Base-by-base conservation (phyloP, 208 protist species). In the Acanthamoeba royreba region DNA sequence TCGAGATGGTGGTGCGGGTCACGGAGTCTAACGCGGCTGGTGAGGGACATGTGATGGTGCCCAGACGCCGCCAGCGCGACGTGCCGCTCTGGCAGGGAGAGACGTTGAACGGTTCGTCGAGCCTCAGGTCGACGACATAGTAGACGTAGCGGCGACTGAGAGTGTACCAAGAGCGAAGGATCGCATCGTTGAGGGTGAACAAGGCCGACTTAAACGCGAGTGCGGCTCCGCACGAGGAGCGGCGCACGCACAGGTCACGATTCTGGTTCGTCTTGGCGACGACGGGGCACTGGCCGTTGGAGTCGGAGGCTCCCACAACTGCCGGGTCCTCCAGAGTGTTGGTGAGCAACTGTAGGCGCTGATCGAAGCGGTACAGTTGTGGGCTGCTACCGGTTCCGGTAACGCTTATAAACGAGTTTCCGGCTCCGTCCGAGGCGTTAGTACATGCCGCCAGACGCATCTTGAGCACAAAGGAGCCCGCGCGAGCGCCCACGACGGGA, bases 241-340 rank as follows among this genome's bases (percentile, higher is more conserved):
- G 55, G 42, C 17, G 38, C 28, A 77, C 55, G 74, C 90, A 93
- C 66, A 17, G 31, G 46, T 85, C 31, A 38, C 43, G 31, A 52
- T 93, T 93, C 46, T 72, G 52, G 74, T 72, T 86, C 15, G 61
- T 93, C 69, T 69, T 83, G 72, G 52, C 28, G 33, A 69, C 74
- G 43, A 38, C n/a, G 38, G 90, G 66, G 47, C 90, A 93, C 42
- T 79, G 25, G 45, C 55, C 55, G 55, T 63, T 63, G 55, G 45
- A 46, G 90, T n/a, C 42, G 90, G 17, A 61, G 49, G 46, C 15
- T 28, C 45, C 31, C 43, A 87, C 63, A 45, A n/a, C 17, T 47
- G 31, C 28, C 22, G 66, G 66, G 31, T 61, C 43, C 45, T 83
- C 63, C 63, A 93, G 61, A 28, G 90, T 93, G 66, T 93, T 93